Evolutionary conservation across 352 stramenopile species (phyloP), one percentile per base, ranked within the genome.

Genomic region (Phytophthora quininea): DNA sequence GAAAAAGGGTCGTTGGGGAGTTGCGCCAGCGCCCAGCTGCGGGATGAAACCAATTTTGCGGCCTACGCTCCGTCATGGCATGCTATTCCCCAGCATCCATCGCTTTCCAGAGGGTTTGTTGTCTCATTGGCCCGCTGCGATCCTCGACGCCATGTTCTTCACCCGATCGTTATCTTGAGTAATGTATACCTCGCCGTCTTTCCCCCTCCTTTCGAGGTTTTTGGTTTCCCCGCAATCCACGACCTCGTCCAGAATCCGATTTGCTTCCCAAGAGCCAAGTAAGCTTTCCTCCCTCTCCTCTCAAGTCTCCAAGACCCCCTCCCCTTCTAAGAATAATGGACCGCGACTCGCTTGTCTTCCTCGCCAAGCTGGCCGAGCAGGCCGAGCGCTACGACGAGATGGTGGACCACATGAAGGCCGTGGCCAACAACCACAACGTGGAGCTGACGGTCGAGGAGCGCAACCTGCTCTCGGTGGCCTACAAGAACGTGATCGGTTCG

Each of bases 361-460:
- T 96, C 54, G 86, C 88, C 59, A 92, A 90, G 75, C 74, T 94
- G 40, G 86, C 80, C 62, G 86, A 94, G 67, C 86, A 93, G 71
- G 86, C 86, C 50, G 84, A 93, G 58, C 84, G 89, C 51, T 97
- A 96, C 65, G 91, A 97, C 71, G 91, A 97, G 69, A 97, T 97
- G 90, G 93, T 97, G 24, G 82, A 97, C 73, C 92, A 99, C 90
- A 99, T 99, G 94, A 99, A 99, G 91, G 83, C 95, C n/a, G 96
- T 99, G 54, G 97, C 97, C 60, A 91, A 97, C 77, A 94, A 98
- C 80, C 90, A 92, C 67, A 94, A 98, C 79, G 84, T 89, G 54
- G 96, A 99, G 80, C 91, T 99, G 51, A 98, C 96, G 8, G 97
- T 99, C n/a, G 98, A 99, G 79, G 98, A 99, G 86, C 94, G 97